Evolutionary conservation across 2,329 filamentous ascomycete genomes (phyloP).

Genomic region (Venturia asperata): DNA sequence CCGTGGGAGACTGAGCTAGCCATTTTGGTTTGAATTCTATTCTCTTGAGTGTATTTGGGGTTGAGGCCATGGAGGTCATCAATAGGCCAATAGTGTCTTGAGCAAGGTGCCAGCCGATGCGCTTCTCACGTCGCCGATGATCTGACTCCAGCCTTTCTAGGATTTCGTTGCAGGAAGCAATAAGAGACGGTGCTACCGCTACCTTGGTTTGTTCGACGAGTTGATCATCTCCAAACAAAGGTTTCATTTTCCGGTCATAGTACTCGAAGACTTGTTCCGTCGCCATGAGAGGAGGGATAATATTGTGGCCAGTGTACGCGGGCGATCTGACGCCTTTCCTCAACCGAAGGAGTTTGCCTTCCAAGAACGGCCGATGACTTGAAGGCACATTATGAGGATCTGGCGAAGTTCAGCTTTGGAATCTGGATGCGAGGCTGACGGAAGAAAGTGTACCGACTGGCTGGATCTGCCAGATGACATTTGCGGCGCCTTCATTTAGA

Average conservation of each 20-base stretch:
- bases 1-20: slow-evolving; percentile 68
- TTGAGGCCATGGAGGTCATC: slow-evolving; percentile 61
- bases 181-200: slow-evolving; percentile 37
- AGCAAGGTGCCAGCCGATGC: slow-evolving; percentile 45
- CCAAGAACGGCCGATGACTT: slow-evolving; percentile 22
- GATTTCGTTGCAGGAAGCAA: slow-evolving; percentile 38
- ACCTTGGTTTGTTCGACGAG: slow-evolving; percentile 52
- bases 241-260: slow-evolving; percentile 41
- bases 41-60: slow-evolving; percentile 33
- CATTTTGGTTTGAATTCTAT: slow-evolving; percentile 79
- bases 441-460: slow-evolving; percentile 16
- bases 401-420: background rate
- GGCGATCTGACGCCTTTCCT: slow-evolving; percentile 50
- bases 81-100: slow-evolving; percentile 60
- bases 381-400: slow-evolving; percentile 23
- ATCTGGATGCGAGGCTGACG: background rate
- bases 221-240: slow-evolving; percentile 7
- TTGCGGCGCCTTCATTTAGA: slow-evolving; percentile 65
- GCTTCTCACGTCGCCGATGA: slow-evolving; percentile 41
- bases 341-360: slow-evolving; percentile 52
- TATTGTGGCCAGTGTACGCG: background rate
- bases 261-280: slow-evolving; percentile 23
- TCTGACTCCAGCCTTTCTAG: slow-evolving; percentile 45
- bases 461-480: slow-evolving; percentile 53
- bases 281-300: slow-evolving; percentile 29